These are phyloP conservation scores for Ogataea nonfermentans DNA, from an alignment of 805 yeast genomes.

Conservation along the genomic window DNA sequence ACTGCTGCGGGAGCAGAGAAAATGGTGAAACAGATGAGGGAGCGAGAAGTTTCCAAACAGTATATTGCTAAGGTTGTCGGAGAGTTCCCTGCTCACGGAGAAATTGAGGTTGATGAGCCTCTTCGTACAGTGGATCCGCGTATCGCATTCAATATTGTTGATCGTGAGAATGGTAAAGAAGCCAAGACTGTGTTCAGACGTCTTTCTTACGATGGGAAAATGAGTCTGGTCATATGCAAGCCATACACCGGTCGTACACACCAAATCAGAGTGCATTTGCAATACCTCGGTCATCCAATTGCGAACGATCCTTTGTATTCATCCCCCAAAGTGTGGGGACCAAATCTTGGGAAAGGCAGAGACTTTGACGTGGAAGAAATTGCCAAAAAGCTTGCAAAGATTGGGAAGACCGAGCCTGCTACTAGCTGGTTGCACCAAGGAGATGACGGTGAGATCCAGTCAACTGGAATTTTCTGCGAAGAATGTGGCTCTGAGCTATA, in stretches of 20 bases:
- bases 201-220: slow-evolving; percentile 62
- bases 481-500: slow-evolving; percentile 70
- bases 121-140: slow-evolving; percentile 71
- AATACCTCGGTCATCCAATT: slow-evolving; percentile 84
- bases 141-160: slow-evolving; percentile 63
- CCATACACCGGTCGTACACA: slow-evolving; percentile 95
- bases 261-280: slow-evolving; percentile 91
- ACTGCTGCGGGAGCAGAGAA: slow-evolving; percentile 74
- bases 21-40: slow-evolving; percentile 68
- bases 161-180: slow-evolving; percentile 54
- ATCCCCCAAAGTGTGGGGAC: slow-evolving; percentile 79
- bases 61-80: slow-evolving; percentile 90
- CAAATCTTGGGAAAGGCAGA: slow-evolving; percentile 60
- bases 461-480: slow-evolving; percentile 53
- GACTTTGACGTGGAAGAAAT: slow-evolving; percentile 45
- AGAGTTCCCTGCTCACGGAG: slow-evolving; percentile 61
- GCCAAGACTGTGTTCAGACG: slow-evolving; percentile 72
- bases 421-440: slow-evolving; percentile 64
- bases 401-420: slow-evolving; percentile 71
- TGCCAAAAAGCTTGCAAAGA: slow-evolving; percentile 47
- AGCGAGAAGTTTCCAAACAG: slow-evolving; percentile 72
- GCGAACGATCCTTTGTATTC: slow-evolving; percentile 92
- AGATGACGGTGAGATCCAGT: slow-evolving; percentile 60
- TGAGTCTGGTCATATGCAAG: slow-evolving; percentile 73
- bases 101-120: slow-evolving; percentile 61